Base-by-base conservation (phyloP, 192 early-diverging fungal genomes). In the Backusella macrospora region DNA sequence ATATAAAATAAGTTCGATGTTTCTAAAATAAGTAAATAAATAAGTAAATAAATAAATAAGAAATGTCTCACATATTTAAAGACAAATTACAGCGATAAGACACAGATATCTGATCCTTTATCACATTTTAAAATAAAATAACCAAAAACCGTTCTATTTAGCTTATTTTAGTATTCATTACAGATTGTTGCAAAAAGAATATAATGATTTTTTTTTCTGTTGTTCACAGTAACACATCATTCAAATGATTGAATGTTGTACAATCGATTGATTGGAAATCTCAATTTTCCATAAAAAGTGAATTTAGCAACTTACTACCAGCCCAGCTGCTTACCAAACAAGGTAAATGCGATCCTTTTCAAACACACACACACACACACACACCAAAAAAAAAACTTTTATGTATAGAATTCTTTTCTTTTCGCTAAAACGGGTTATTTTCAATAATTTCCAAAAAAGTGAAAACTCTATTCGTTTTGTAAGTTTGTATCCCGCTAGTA, bases 271-370 rank as follows among this genome's bases (percentile, higher is more conserved):
- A 59, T 59, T 59, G 52, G 21, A 59, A 59, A 59, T 59, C 52
- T 59, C 52, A 59, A 59, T 59, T 59, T 59, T 59, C 52, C 52
- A 59, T 59, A 59, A 59, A 23, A 59, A 59, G 52, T 59, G 52
- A 59, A 59, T 59, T 59, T 59, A 59, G 52, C 52, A 59, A 23
- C 18, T 26, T 0, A 55, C 10, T 3, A 59, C 52, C 21, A 26
- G 52, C 21, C 52, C 21, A 59, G 0, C 4, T 59, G 52, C 52
- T 59, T 59, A 59, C 52, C 21, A 59, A 26, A 59, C 9, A 59
- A 23, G 52, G 52, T 59, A 59, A 59, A 59, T 10, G 52, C 52
- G 52, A 59, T 59, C 52, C 21, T 59, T 59, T 59, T 59, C 52
- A 59, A 59, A 59, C 52, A 59, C 52, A 59, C 26, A 59, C 52